These are phyloP conservation scores for Microsporum audouinii DNA, from an alignment of 2,329 filamentous ascomycete genomes.

Conservation along the genomic window DNA sequence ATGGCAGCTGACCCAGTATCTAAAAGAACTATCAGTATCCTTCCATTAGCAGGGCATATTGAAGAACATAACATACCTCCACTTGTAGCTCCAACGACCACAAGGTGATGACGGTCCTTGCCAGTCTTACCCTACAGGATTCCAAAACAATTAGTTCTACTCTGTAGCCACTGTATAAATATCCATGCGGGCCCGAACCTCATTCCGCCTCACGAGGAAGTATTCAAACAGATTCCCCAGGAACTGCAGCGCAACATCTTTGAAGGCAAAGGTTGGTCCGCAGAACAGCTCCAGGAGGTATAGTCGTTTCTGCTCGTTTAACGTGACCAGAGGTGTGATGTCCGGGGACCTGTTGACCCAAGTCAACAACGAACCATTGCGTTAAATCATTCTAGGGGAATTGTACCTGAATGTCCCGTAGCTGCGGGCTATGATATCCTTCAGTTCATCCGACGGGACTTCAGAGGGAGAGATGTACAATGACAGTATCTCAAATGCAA, in stretches of 20 bases:
- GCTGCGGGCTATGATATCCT: conserved; percentile 68
- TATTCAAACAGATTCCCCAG: conserved; percentile 73
- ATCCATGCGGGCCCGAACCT: conserved; percentile 5
- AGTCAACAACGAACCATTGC: background rate
- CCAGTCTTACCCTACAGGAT: conserved; percentile 31
- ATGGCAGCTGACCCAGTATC: conserved; percentile 86
- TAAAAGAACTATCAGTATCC: conserved; percentile 7
- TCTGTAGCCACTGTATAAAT: background rate
- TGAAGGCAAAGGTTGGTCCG: conserved; percentile 89
- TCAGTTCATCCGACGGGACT: conserved; percentile 69
- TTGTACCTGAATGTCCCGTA: conserved; percentile 79
- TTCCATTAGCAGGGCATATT: background rate
- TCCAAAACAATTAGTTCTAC: conserved; percentile 15
- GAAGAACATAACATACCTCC: conserved; percentile 47
- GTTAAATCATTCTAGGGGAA: background rate
- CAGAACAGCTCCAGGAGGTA: conserved; percentile 92
- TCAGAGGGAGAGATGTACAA: conserved; percentile 72
- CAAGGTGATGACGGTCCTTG: conserved; percentile 63
- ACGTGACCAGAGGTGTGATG: conserved; percentile 65
- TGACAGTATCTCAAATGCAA: conserved; percentile 39
- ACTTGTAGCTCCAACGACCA: conserved; percentile 75
- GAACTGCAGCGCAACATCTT: conserved; percentile 88
- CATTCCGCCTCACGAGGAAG: conserved; percentile 35
- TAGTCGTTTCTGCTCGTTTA: conserved; percentile 60
- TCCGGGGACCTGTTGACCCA: conserved; percentile 58